These are phyloP conservation scores for Coemansia sp. DNA, from an alignment of 192 early-diverging fungal genomes.

Conservation along the genomic window DNA sequence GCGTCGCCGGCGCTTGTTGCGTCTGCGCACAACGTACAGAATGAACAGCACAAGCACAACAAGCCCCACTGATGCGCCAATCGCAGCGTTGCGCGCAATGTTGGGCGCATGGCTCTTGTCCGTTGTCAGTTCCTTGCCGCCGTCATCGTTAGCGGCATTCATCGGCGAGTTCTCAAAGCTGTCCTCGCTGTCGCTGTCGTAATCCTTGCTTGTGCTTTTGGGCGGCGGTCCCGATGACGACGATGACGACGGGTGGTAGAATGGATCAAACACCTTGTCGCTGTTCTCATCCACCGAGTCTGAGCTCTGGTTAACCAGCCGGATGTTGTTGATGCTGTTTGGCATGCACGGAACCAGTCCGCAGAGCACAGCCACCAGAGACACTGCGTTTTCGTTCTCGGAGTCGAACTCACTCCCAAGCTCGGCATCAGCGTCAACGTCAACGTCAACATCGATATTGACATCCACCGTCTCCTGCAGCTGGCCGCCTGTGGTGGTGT, in stretches of 20 bases:
- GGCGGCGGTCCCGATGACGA: neutral
- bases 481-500: neutral
- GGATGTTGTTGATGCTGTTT: slow-evolving; percentile 16
- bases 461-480: neutral
- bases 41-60: neutral
- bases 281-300: slow-evolving; percentile 1
- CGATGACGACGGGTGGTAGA: neutral
- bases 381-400: slow-evolving; percentile 12
- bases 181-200: neutral
- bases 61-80: neutral
- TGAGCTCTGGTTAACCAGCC: slow-evolving; percentile 5
- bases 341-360: slow-evolving; percentile 11
- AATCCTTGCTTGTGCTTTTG: neutral
- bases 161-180: neutral
- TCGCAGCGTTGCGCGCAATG: neutral
- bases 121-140: neutral
- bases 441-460: neutral
- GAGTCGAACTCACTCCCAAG: neutral
- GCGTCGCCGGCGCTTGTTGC: slow-evolving; percentile 6
- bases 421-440: neutral
- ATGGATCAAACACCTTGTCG: slow-evolving; percentile 7
- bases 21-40: neutral
- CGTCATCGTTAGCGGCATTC: neutral
- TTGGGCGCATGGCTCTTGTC: neutral
- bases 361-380: slow-evolving; percentile 20